Conservation (phyloP, 1,139 yeast genomes). For the Zhuliangozyma parablackwelliae region DNA sequence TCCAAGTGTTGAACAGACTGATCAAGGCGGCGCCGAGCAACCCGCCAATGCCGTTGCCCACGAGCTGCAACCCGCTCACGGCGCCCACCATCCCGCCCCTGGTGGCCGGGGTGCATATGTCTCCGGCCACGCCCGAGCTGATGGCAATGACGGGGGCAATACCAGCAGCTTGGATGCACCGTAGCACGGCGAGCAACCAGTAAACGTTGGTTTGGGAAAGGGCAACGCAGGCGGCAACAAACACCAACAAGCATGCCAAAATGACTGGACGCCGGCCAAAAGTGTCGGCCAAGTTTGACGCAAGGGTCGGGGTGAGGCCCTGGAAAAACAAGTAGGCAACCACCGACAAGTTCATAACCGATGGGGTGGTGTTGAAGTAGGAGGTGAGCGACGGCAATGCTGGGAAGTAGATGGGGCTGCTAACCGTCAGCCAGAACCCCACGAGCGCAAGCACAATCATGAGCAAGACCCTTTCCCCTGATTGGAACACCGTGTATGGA, state of each 20-base stretch:
- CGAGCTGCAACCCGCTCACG: conserved; percentile 30
- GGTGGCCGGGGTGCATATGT: conserved; percentile 31
- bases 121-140: conserved; percentile 38
- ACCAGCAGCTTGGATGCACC: conserved; percentile 40
- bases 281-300: conserved; percentile 32
- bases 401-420: conserved; percentile 40
- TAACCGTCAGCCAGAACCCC: conserved; percentile 38
- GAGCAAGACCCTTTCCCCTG: conserved; percentile 13
- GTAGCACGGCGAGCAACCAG: conserved; percentile 32
- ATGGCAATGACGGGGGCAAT: conserved; percentile 41
- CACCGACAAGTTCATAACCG: conserved; percentile 30
- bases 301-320: conserved; percentile 33
- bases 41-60: conserved; percentile 40
- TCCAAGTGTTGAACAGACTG: conserved; percentile 27
- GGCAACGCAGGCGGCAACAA: conserved; percentile 31
- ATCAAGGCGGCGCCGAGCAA: conserved; percentile 36
- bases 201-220: conserved; percentile 29
- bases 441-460: conserved; percentile 25
- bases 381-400: conserved; percentile 33
- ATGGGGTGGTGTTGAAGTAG: conserved; percentile 21
- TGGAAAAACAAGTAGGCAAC: conserved; percentile 36
- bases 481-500: conserved; percentile 17
- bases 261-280: conserved; percentile 35
- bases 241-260: conserved; percentile 23
- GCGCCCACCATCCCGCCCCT: conserved; percentile 40